Percentiles rank a stretch among this genome's conserved stretches.
Conservation (phyloP, 2,329 filamentous ascomycete species). For the Nemania sp. region DNA sequence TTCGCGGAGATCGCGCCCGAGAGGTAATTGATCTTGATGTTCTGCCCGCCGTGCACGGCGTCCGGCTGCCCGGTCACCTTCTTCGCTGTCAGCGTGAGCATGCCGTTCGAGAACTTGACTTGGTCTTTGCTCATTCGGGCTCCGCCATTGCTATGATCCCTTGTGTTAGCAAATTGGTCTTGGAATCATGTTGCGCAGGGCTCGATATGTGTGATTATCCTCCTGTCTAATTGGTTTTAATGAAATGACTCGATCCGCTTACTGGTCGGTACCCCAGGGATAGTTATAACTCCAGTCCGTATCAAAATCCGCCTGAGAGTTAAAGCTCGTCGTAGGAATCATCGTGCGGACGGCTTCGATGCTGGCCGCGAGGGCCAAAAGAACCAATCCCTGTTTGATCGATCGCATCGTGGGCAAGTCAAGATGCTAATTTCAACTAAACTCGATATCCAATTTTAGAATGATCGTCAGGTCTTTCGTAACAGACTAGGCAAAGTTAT, state of each 20-base stretch:
- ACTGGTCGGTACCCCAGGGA: slow-evolving; percentile 59
- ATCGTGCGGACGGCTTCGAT: slow-evolving; percentile 40
- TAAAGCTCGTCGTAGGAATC: slow-evolving; percentile 45
- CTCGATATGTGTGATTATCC: no score
- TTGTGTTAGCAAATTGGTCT: neutral
- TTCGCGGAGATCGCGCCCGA: slow-evolving; percentile 49
- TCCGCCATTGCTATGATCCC: slow-evolving; percentile 48
- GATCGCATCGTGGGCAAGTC: slow-evolving; percentile 17
- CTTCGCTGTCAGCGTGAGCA: slow-evolving; percentile 52
- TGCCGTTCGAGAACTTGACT: slow-evolving; percentile 46
- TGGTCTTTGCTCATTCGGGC: slow-evolving; percentile 57
- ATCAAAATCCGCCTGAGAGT: slow-evolving; percentile 45
- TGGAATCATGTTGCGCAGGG: neutral
- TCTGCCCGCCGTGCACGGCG: slow-evolving; percentile 43
- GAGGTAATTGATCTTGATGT: slow-evolving; percentile 55
- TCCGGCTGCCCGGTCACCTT: slow-evolving; percentile 46
- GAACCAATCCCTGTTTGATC: slow-evolving; percentile 1
- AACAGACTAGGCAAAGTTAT: neutral
- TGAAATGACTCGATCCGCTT: neutral
- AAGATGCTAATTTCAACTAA: neutral
- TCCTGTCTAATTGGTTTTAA: neutral
- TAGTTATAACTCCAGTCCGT: slow-evolving; percentile 56
- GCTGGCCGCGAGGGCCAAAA: slow-evolving; percentile 30
- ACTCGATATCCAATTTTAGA: neutral
- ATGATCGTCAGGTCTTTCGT: neutral